Percentiles rank a stretch among this genome's conserved stretches.
phyloP scores from a whole-genome alignment of 2,329 filamentous ascomycete species.

The Penicillium sp. region DNA sequence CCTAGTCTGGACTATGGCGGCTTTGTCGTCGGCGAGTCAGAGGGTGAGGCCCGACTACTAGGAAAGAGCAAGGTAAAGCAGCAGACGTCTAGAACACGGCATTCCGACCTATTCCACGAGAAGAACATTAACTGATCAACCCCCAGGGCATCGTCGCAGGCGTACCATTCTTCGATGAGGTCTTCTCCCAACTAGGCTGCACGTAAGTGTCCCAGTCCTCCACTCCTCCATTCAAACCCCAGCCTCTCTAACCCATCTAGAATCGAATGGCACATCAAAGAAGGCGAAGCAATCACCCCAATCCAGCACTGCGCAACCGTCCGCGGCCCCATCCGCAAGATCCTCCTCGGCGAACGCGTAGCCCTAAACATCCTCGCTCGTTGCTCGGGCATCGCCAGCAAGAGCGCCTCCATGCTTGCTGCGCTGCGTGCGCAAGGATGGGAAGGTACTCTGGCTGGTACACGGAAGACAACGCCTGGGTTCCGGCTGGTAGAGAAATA shows the following conservation, averaged over 20 bases:
- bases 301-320: conserved; percentile 74
- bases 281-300: conserved; percentile 70
- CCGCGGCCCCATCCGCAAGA: conserved; percentile 73
- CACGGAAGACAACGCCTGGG: conserved; percentile 93
- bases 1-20: conserved; percentile 96
- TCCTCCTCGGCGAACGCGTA: conserved; percentile 90
- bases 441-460: conserved; percentile 82
- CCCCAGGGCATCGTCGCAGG: conserved; percentile 77
- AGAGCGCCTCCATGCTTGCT: conserved; percentile 48
- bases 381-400: conserved; percentile 86
- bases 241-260: conserved; percentile 31
- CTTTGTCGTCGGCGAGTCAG: conserved; percentile 77
- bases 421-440: conserved; percentile 66
- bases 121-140: conserved; percentile 1
- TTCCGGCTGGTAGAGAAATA: conserved; percentile 98
- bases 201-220: conserved; percentile 48
- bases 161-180: conserved; percentile 91
- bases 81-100: not conserved
- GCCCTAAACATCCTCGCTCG: conserved; percentile 86
- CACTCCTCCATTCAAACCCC: not conserved
- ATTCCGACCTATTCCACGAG: too few species aligned
- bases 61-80: conserved; percentile 55
- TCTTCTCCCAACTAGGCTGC: conserved; percentile 87
- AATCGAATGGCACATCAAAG: conserved; percentile 82
- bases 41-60: conserved; percentile 49